Evolutionary conservation across 139 green algal species (phyloP), one percentile per base, ranked within the genome.

Genomic region (Coelastrella sp.): DNA sequence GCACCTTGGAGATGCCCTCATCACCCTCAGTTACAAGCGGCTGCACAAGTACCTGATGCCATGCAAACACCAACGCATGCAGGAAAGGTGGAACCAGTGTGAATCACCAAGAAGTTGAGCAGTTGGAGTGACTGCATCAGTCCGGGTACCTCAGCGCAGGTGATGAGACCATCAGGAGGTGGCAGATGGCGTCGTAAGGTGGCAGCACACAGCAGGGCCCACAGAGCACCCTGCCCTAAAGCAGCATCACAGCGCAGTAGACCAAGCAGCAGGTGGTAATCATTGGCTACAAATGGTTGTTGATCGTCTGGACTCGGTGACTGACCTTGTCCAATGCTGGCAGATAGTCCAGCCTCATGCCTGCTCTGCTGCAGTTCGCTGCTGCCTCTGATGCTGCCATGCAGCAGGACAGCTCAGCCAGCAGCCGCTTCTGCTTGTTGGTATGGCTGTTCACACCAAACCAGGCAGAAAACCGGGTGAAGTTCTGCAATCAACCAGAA

Each of bases 381-480:
- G 35, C 84, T 14, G 22, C 27, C 49, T 88, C 84, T 19, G 89
- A 92, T 24, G 93, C 93, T 14, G 93, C 73, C 94, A 99, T 95
- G 90, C 95, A 96, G 57, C 94, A 97, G 90, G 97, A 94, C 87
- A 99, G 91, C 93, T 99, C 97, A 0, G 94, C 93, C 86, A 99
- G 93, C 86, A 99, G 92, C 24, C 98, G 96, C 65, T 90, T 86
- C 92, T 99, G 96, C 97, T 99, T 99, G 90, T 87, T 92, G 65
- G 17, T n/a, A 25, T 91, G 95, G 11, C 92, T 97, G 94, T 98
- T 97, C 86, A 97, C 96, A 83, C 98, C 98, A 82, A 99, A 92
- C 96, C 97, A 99, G 20, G 96, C 94, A 9, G 97, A 96, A 94
- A 99, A 99, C 25, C 96, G 92, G 0, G 96, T 95, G 92, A 97